Base-by-base conservation (phyloP, 192 early-diverging fungal genomes). In the Gigaspora rosea region DNA sequence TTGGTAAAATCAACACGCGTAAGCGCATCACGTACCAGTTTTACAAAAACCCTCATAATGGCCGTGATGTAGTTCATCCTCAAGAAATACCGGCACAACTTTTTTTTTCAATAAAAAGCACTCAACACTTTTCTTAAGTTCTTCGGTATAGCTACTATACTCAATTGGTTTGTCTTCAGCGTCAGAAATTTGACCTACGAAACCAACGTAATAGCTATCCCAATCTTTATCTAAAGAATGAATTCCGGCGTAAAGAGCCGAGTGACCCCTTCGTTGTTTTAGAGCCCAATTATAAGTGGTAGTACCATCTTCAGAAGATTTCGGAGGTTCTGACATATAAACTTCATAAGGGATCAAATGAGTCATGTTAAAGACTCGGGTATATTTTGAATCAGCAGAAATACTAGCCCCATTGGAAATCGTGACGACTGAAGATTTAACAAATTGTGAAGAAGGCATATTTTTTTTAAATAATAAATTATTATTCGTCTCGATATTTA, bases 1-100 rank as follows among this genome's bases (percentile, higher is more conserved):
- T 27, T 61, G 36, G 41, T 46, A 41, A 46, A 46, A 27, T 8
- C 13, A 46, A 46, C 41, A 46, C 12, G 41, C 10, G 15, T 46
- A 46, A 16, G 15, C 6, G 12, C 10, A 66, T 46, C 5, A 56
- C 75, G 73, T 84, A 94, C 94, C 91, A 69, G 88, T 86, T 86
- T 99, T 99, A 86, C 96, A 97, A 82, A 96, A 99, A 1, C 97
- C 97, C 71, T 97, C 97, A 79, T 99, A 99, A 82, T 98, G 96
- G 54, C 89, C 92, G 61, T 85, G 76, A 33, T 94, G 91, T 35
- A 83, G 85, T 32, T 85, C 79, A 20, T 93, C 89, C 70, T 92
- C 88, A 48, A 98, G 76, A 77, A 95, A 91, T 32, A 98, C 92
- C 3, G 96, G 94, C 13, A 93, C 87, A 52, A 90, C 87, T 33